phyloP scores from a whole-genome alignment of 2,329 filamentous ascomycete genomes.

The Cordyceps farinosa region DNA sequence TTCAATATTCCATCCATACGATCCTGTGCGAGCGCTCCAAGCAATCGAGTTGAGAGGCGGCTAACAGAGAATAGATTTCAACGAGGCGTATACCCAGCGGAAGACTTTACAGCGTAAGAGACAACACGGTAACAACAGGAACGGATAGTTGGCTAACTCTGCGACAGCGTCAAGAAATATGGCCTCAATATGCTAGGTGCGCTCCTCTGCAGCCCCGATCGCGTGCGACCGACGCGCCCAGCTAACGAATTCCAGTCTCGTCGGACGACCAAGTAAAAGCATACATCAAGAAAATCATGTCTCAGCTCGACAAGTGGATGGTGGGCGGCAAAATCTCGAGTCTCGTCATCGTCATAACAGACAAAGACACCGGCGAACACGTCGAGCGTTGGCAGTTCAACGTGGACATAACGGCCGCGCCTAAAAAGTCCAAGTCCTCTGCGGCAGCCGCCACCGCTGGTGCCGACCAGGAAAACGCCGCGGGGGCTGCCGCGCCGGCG shows the following conservation, averaged over 20 bases:
- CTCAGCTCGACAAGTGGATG: slow-evolving; percentile 97
- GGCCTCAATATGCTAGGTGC: slow-evolving; percentile 91
- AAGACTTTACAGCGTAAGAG: slow-evolving; percentile 87
- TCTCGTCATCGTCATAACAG: slow-evolving; percentile 92
- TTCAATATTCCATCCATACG: slow-evolving; percentile 97
- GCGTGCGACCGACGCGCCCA: not conserved
- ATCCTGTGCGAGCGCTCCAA: slow-evolving; percentile 64
- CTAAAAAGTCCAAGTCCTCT: slow-evolving; percentile 37
- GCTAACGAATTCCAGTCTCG: slow-evolving; percentile 57
- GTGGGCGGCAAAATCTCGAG: slow-evolving; percentile 94
- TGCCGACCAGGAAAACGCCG: slow-evolving; percentile 67
- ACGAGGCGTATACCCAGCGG: slow-evolving; percentile 79
- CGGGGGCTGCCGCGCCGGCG: slow-evolving; percentile 33
- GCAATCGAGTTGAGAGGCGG: not conserved
- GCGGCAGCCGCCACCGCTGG: slow-evolving; percentile 46
- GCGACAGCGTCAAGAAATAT: slow-evolving; percentile 83
- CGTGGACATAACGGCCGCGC: slow-evolving; percentile 48
- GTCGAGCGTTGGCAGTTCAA: slow-evolving; percentile 98
- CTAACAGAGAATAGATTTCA: slow-evolving; percentile 63
- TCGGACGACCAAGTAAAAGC: slow-evolving; percentile 97
- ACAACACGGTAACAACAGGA: not conserved
- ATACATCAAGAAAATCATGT: slow-evolving; percentile 99
- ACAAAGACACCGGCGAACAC: slow-evolving; percentile 94
- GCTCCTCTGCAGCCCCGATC: slow-evolving; percentile 18
- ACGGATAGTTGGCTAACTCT: not conserved